Conservation (phyloP, 345 rosid genomes). For the Brassica nigra region DNA sequence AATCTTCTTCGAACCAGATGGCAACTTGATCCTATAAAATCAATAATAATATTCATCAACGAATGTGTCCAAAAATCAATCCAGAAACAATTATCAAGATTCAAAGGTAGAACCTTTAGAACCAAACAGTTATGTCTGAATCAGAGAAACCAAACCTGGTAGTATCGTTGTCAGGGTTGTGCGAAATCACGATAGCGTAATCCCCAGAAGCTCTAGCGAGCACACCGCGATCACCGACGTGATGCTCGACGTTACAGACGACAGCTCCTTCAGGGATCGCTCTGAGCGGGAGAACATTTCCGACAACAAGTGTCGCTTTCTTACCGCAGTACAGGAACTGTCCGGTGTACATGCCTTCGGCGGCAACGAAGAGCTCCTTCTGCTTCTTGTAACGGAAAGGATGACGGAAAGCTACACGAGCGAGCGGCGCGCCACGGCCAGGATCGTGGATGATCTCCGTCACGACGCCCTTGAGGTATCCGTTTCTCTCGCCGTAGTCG, state of each 20-base stretch:
- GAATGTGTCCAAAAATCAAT: neutral
- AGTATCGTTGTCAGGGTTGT: conserved; percentile 71
- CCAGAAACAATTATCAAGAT: too few relatives aligned
- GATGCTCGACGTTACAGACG: conserved; percentile 73
- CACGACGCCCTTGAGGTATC: conserved; percentile 64
- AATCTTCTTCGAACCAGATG: conserved; percentile 76
- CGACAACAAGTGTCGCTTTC: conserved; percentile 55
- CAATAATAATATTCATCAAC: neutral
- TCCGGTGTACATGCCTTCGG: conserved; percentile 64
- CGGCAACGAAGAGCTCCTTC: conserved; percentile 74
- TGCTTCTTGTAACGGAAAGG: conserved; percentile 73
- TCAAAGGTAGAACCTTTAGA: neutral
- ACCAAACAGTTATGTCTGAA: neutral
- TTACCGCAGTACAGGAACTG: conserved; percentile 65
- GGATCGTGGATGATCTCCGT: conserved; percentile 79
- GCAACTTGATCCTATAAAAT: conserved; percentile 60
- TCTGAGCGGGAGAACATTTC: conserved; percentile 58
- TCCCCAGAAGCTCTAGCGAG: conserved; percentile 62
- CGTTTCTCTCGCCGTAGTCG: conserved; percentile 73
- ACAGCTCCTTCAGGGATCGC: conserved; percentile 77
- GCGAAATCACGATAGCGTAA: conserved; percentile 66
- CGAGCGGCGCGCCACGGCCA: conserved; percentile 72
- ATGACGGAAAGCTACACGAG: conserved; percentile 71
- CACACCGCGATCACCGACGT: conserved; percentile 70
- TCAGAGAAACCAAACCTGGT: conserved; percentile 45